Evolutionary conservation across 2,329 filamentous ascomycete genomes (phyloP).

Genomic region (Thermomyces lanuginosus): DNA sequence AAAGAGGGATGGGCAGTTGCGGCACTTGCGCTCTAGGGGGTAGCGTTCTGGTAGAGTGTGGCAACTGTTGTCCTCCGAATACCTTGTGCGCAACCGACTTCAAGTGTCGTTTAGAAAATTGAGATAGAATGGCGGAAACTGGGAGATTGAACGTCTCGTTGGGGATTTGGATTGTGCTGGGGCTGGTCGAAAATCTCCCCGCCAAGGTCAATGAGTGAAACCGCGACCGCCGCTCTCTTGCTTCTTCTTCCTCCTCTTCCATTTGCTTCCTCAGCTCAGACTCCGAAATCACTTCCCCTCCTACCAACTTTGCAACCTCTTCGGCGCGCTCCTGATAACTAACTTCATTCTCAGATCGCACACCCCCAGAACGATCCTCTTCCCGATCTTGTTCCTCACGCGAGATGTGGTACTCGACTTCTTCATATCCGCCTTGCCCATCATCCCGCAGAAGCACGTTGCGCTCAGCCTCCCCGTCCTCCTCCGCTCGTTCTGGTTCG

Average conservation of each 20-base stretch:
- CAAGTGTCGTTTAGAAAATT: constrained; percentile 59
- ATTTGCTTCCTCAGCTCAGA: too few species aligned
- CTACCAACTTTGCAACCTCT: constrained; percentile 24
- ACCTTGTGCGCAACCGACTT: constrained; percentile 51
- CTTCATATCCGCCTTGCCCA: constrained; percentile 22
- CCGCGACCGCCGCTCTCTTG: constrained; percentile 30
- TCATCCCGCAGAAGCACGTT: constrained; percentile 23
- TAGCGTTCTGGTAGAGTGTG: constrained; percentile 59
- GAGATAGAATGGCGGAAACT: constrained; percentile 49
- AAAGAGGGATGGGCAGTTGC: constrained; percentile 42
- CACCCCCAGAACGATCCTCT: too few species aligned
- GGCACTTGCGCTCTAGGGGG: constrained; percentile 31
- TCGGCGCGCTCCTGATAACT: constrained; percentile 17
- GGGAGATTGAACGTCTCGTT: constrained; percentile 52
- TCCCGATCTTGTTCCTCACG: constrained; percentile 8
- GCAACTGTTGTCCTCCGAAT: constrained; percentile 63
- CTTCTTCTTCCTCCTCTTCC: constrained; percentile 27
- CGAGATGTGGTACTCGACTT: constrained; percentile 18
- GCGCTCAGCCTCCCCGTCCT: constrained; percentile 16
- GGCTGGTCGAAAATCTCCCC: constrained; percentile 58
- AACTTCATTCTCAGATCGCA: constrained; percentile 11
- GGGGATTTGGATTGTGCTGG: constrained; percentile 61
- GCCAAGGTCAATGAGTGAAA: constrained; percentile 58
- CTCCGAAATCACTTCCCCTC: constrained; percentile 28
- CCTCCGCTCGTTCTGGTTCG: constrained; percentile 14